Conservation (phyloP, 208 protist species). For the Acanthamoeba castellanii region DNA sequence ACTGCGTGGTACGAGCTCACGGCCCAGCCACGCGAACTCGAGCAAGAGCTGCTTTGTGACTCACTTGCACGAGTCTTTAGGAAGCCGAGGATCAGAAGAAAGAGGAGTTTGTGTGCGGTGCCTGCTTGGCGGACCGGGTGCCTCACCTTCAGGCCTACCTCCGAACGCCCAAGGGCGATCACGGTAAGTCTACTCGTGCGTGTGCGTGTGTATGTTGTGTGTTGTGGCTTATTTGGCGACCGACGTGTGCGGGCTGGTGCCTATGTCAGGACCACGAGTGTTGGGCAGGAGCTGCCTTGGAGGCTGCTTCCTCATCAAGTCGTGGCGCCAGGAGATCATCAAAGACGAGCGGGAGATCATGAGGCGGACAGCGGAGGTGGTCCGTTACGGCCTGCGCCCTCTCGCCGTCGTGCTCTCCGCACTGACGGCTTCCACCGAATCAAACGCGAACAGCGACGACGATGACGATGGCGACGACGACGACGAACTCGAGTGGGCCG, state of each 20-base stretch:
- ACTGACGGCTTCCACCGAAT: background rate
- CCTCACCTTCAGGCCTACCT: constrained; percentile 6
- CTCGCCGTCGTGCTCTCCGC: background rate
- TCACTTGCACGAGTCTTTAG: background rate
- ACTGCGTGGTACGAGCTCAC: background rate
- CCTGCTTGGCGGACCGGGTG: background rate
- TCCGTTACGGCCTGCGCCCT: background rate
- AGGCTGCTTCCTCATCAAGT: constrained; percentile 41
- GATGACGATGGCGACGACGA: background rate
- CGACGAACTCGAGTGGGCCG: background rate
- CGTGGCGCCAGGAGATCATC: constrained; percentile 41
- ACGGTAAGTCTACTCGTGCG: background rate
- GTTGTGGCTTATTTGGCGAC: background rate
- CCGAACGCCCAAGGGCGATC: background rate
- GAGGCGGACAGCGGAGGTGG: background rate
- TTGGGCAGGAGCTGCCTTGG: background rate
- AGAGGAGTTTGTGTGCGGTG: constrained; percentile 1
- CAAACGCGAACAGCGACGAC: background rate
- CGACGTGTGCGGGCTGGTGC: background rate
- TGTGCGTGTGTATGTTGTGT: background rate
- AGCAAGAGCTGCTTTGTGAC: background rate
- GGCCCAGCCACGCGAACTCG: too few relatives aligned
- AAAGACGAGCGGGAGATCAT: background rate
- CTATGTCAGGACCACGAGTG: background rate
- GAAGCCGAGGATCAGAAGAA: background rate